phyloP scores from a whole-genome alignment of 2,329 filamentous ascomycete species.

The Arachnopeziza araneosa region DNA sequence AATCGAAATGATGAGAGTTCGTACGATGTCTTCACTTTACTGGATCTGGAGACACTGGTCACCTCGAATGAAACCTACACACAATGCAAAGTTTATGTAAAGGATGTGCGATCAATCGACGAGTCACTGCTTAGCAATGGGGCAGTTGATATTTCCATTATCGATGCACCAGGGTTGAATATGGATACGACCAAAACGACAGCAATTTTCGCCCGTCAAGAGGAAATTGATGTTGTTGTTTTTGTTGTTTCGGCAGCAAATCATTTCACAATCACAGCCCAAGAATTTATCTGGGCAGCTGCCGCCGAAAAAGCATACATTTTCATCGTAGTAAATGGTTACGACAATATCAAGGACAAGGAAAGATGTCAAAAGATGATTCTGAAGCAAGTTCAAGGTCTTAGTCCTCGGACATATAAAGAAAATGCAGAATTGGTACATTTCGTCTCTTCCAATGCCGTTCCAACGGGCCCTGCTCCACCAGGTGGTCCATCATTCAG shows the following conservation, averaged over 20 bases:
- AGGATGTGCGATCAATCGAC: constrained; percentile 81
- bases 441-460: constrained; percentile 95
- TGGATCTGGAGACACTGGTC: constrained; percentile 82
- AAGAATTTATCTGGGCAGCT: constrained; percentile 93
- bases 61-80: constrained; percentile 82
- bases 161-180: constrained; percentile 93
- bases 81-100: constrained; percentile 96
- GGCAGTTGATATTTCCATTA: constrained; percentile 94
- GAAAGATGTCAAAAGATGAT: constrained; percentile 88
- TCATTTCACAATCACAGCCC: constrained; percentile 96
- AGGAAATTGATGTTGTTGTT: constrained; percentile 97
- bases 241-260: constrained; percentile 98
- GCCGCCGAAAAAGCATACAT: constrained; percentile 97
- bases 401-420: constrained; percentile 92
- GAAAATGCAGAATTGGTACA: constrained; percentile 90
- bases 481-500: constrained; percentile 41
- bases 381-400: constrained; percentile 74
- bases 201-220: constrained; percentile 91
- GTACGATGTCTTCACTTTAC: constrained; percentile 78
- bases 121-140: constrained; percentile 95
- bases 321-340: constrained; percentile 98
- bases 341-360: constrained; percentile 90
- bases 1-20: constrained; percentile 89
- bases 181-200: constrained; percentile 96
- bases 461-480: constrained; percentile 61